These are phyloP conservation scores for Carex littledalei DNA, from an alignment of 176 grass and related monocot genomes.

Conservation along the genomic window DNA sequence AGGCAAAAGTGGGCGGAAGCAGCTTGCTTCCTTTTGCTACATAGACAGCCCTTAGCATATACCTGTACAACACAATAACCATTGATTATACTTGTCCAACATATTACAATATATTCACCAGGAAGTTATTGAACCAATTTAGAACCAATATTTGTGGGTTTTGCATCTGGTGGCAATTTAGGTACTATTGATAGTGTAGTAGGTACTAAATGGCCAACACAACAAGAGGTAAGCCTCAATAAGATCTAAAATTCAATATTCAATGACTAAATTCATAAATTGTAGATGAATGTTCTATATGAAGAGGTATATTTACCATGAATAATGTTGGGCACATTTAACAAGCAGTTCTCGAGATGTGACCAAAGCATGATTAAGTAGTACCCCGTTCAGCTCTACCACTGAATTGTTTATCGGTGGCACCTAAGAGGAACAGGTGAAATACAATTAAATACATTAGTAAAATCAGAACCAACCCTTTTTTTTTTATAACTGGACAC, in stretches of 20 bases:
- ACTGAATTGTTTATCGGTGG: slow-evolving; percentile 58
- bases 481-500: background rate
- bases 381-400: slow-evolving; percentile 81
- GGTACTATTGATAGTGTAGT: background rate
- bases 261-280: slow-evolving; percentile 3
- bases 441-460: background rate
- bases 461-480: background rate
- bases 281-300: background rate
- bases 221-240: background rate
- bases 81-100: background rate
- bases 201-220: background rate
- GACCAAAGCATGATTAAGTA: slow-evolving; percentile 84
- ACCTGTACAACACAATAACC: slow-evolving; percentile 40
- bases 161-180: background rate
- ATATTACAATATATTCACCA: background rate
- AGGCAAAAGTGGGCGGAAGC: slow-evolving; percentile 86
- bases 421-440: slow-evolving; percentile 35
- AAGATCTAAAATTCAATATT: background rate
- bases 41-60: slow-evolving; percentile 70
- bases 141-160: background rate
- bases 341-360: slow-evolving; percentile 74
- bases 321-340: slow-evolving; percentile 90
- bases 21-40: slow-evolving; percentile 67
- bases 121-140: background rate
- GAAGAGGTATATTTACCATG: slow-evolving; percentile 43